phyloP scores from a whole-genome alignment of 2,329 filamentous ascomycete genomes.

The Fusarium odoratissimum region DNA sequence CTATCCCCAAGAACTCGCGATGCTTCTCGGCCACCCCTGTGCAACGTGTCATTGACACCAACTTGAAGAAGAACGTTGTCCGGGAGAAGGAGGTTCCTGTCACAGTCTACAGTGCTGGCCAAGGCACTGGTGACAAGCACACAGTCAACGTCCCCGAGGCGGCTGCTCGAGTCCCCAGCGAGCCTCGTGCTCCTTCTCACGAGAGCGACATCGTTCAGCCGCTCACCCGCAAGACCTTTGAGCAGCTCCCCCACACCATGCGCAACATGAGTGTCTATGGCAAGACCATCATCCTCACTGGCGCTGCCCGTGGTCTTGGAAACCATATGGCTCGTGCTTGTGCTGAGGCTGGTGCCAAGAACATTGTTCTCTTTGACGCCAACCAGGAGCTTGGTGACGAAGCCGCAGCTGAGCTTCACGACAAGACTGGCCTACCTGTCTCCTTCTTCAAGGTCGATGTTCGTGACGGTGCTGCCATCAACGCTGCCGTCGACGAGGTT shows the following conservation, averaged over 20 bases:
- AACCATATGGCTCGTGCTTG: constrained; percentile 84
- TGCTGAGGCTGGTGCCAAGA: constrained; percentile 79
- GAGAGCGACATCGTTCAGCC: constrained; percentile 64
- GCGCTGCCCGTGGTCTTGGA: constrained; percentile 80
- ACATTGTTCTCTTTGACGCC: constrained; percentile 80
- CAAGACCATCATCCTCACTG: constrained; percentile 79
- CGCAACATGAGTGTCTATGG: constrained; percentile 75
- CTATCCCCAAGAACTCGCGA: constrained; percentile 43
- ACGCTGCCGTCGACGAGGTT: constrained; percentile 74
- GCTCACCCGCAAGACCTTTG: constrained; percentile 64
- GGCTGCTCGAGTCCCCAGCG: constrained; percentile 56
- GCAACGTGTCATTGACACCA: constrained; percentile 52
- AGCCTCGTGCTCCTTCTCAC: constrained; percentile 52
- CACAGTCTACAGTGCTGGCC: constrained; percentile 60
- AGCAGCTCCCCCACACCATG: constrained; percentile 71
- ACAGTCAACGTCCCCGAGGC: constrained; percentile 63
- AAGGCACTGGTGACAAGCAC: constrained; percentile 64
- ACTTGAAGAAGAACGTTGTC: constrained; percentile 63
- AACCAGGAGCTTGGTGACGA: constrained; percentile 80
- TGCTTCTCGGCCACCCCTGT: constrained; percentile 50
- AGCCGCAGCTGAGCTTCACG: constrained; percentile 75
- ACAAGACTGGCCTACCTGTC: constrained; percentile 78
- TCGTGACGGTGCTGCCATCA: constrained; percentile 76
- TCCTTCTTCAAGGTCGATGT: constrained; percentile 85
- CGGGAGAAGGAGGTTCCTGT: constrained; percentile 69